phyloP scores from a whole-genome alignment of 768 basidiomycete genomes.

The Termitomyces eurrhizus region DNA sequence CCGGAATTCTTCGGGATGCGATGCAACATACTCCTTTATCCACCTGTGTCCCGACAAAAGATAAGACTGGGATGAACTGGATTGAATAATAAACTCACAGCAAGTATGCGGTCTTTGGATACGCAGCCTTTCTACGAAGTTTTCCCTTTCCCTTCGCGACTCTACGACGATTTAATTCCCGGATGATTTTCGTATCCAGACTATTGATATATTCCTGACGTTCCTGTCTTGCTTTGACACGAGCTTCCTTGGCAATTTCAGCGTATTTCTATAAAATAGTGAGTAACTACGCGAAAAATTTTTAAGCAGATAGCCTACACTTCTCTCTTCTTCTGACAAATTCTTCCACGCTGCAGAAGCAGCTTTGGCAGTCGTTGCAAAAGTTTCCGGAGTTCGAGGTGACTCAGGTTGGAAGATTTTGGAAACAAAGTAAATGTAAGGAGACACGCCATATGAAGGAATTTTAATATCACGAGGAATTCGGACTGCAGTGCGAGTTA shows the following conservation, averaged over 20 bases:
- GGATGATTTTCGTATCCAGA: slow-evolving; percentile 17
- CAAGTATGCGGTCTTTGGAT: background rate
- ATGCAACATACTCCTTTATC: background rate
- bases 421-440: slow-evolving; percentile 2
- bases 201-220: slow-evolving; percentile 25
- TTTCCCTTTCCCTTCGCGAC: slow-evolving; percentile 22
- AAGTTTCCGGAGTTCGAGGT: background rate
- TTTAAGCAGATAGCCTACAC: slow-evolving; percentile 22
- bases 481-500: background rate
- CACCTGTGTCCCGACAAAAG: background rate
- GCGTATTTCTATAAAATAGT: slow-evolving; percentile 18
- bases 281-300: background rate
- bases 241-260: slow-evolving; percentile 1
- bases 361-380: background rate
- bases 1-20: background rate
- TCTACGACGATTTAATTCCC: slow-evolving; percentile 29
- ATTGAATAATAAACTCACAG: background rate
- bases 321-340: slow-evolving; percentile 29
- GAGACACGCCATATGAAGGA: background rate
- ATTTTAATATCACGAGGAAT: slow-evolving; percentile 6
- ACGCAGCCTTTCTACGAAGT: background rate
- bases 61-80: background rate
- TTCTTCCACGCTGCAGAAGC: slow-evolving; percentile 23
- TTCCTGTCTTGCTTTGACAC: slow-evolving; percentile 17
- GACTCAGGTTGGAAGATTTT: background rate